Evolutionary conservation across 192 early-diverging fungal genomes (phyloP), one percentile per base, ranked within the genome.

Genomic region (Podila minutissima): DNA sequence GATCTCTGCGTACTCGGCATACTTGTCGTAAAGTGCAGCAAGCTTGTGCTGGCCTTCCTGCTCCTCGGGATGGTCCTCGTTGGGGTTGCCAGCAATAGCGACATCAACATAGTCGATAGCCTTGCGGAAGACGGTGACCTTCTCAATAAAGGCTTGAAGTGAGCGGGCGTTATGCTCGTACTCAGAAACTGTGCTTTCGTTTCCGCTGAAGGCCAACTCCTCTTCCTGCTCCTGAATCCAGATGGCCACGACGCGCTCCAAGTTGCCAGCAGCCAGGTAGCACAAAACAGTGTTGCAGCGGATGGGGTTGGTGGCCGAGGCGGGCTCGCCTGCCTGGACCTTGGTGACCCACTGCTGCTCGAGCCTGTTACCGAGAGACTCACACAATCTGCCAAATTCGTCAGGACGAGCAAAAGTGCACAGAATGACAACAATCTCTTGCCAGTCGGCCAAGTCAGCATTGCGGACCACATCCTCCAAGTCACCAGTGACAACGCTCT

Each of bases 331-430:
- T 7, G 69, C 46, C 31, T 83, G 67, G 15, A 51, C 71, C 28
- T 63, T 68, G 17, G 33, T 70, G 17, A 60, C 46, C 83, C 82
- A 88, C 33, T 78, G 83, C 58, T 84, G 48, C 74, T 92, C 88
- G 26, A 91, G 71, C 38, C 92, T 87, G 37, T 85, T 83, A 17
- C 92, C 94, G 13, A 95, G 89, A 5, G 83, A 75, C 63, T 93
- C 92, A 69, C 91, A 91, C 33, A 94, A 69, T n/a, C 73, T 75
- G 55, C 87, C 88, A 76, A 95, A 93, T 64, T 96, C 94, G 50
- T 98, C 97, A 32, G 92, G 84, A 64, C 91, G 89, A 49, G 92
- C 94, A 79, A 98, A 98, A 0, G 97, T 98, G 87, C 96, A 98
- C 58, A 99, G 89, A 10, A 98, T 86, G 15, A 95, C 97, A 41